Evolutionary conservation across 2,329 filamentous ascomycete genomes (phyloP).

Genomic region (Colletotrichum sp.): DNA sequence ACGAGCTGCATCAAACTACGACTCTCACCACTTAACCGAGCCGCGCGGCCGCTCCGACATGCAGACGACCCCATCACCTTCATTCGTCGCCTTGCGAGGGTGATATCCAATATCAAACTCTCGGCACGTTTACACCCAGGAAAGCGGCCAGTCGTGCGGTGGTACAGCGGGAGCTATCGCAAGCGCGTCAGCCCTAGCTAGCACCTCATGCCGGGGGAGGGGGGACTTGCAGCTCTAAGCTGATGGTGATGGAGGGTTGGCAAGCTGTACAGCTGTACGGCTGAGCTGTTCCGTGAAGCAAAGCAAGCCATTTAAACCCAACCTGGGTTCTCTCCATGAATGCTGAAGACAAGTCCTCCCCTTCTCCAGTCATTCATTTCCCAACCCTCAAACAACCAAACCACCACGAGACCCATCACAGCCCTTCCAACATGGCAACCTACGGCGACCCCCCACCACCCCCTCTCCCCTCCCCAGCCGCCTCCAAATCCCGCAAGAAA

Average conservation of each 20-base stretch:
- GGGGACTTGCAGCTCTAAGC: neutral
- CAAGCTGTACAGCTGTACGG: neutral
- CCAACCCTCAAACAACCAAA: neutral
- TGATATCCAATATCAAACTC: neutral
- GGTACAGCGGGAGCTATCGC: neutral
- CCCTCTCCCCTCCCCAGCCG: neutral
- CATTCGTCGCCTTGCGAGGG: neutral
- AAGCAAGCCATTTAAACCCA: neutral
- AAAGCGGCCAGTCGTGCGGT: neutral
- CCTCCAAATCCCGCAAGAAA: slow-evolving; percentile 19
- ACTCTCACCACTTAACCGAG: neutral
- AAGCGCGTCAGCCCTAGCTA: slow-evolving; percentile 1
- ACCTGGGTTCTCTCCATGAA: neutral
- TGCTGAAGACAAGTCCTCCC: too few relatives aligned
- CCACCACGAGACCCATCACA: neutral
- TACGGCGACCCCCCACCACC: slow-evolving; percentile 1
- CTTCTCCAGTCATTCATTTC: neutral
- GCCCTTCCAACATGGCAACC: neutral
- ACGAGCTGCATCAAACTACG: neutral
- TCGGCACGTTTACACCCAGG: neutral
- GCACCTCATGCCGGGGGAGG: neutral
- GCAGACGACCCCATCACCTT: neutral
- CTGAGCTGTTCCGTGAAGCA: neutral
- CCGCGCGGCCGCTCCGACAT: neutral
- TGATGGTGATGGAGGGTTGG: neutral